Evolutionary conservation across 768 basidiomycete species (phyloP), one percentile per base, ranked within the genome.

Genomic region (Tricholoma hemisulphureum): DNA sequence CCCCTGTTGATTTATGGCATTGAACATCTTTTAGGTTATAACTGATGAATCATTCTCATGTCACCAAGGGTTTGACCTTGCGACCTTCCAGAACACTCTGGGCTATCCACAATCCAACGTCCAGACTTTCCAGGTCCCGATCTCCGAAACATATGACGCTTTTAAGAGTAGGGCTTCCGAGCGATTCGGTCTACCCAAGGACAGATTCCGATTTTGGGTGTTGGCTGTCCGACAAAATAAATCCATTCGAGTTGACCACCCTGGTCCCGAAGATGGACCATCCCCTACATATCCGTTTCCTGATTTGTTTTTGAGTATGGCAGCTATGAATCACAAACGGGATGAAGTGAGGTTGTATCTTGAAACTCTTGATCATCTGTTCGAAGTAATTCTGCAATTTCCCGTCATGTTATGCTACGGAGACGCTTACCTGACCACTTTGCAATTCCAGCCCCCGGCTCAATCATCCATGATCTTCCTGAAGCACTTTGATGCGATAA

Each of bases 161-260:
- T 98, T 98, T 85, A 98, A 98, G 79, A 83, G 81, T 49, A 86
- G 95, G 46, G 87, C 98, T 49, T 94, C 95, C 1, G 80, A 85
- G 58, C 91, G 95, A 69, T 93, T 95, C 77, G 87, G 89, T 67
- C 79, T 85, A 65, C 85, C 88, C 4, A 93, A 95, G 68, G 88
- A 82, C 66, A 90, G 95, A 66, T 88, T 97, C 64, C 86, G 95
- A 16, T 78, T 98, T 28, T 99, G 97, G 97, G 96, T 98, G 3
- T 74, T 99, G 29, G 97, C 98, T 48, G 98, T 98, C 72, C 86
- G 97, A 26, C 97, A 99, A 73, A 99, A 99, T 77, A 99, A 98
- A 81, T 98, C 97, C 7, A 93, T 98, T 57, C 85, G 97, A 60
- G 96, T 96, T 21, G 97, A 99, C 75, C 92, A 92, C 7, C 91